Evolutionary conservation across 2,329 filamentous ascomycete genomes (phyloP), one percentile per base, ranked within the genome.

Genomic region (Fusarium annulatum): DNA sequence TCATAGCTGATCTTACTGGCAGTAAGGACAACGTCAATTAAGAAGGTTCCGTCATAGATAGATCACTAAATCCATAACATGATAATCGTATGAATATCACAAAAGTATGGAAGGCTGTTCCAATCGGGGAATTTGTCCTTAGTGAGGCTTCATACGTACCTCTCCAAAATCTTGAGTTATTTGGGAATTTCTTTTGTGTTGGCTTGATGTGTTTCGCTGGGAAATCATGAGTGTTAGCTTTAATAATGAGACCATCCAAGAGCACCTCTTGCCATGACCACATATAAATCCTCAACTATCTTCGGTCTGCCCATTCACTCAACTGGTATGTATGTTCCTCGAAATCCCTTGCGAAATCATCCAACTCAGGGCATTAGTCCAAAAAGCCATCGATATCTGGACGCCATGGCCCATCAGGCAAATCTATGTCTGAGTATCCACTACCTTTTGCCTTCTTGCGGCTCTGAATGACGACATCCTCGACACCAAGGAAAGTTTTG

Each of bases 341-440:
- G 9, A 41, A 23, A 2, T 28, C 26, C 26, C 2, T 28, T 28
- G 26, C 26, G 15, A 45, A 8, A 7, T 16, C 7, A 9, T 18
- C 3, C 33, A 69, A 23, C 3, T 52, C 0, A 8, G 23, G 49
- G 18, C 57, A 68, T 4, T 14, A 7, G 10, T 57, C 57, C 21
- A 68, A n/a, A 2, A 68, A 34, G 1, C 28, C 11, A 15, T 69
- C 66, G 10, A 68, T 16, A 30, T 57, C 34, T 15, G 7, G 19
- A 9, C 12, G 18, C n/a, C 10, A 41, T 14, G 10, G 41, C 5
- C 1, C 3, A 34, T 41, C 34, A 16, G 26, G 7, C 11, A 28
- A 26, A 0, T 15, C 4, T 9, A 68, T 8, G 2, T 19, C 10
- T 51, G 2, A 69, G 15, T 28, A 28, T 28, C 26, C 26, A 28